Conservation (phyloP, 176 grass and related monocot genomes). For the Hordeum marinum region DNA sequence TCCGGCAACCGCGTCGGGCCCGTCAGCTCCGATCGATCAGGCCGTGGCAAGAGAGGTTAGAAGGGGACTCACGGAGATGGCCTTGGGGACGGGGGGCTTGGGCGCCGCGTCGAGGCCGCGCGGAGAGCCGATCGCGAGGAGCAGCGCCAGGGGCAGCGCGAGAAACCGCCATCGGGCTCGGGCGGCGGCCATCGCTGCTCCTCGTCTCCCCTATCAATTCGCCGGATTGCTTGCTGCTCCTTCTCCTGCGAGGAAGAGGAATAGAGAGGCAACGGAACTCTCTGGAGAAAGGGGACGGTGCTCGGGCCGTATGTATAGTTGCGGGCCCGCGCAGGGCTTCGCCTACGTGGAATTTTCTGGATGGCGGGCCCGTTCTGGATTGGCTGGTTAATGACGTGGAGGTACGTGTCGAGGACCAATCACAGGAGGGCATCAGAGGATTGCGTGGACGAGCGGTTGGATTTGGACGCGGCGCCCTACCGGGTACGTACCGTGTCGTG, state of each 20-base stretch:
- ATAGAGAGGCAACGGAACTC: background rate
- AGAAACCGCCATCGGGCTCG: constrained; percentile 42
- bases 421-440: constrained; percentile 9
- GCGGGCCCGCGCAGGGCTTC: background rate
- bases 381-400: background rate
- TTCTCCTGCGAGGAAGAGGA: background rate
- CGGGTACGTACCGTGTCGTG: background rate
- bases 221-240: background rate
- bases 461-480: too few relatives aligned
- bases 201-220: background rate
- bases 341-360: constrained; percentile 2
- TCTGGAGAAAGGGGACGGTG: background rate
- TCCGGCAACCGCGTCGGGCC: background rate
- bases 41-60: background rate
- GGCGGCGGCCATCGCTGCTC: constrained; percentile 32
- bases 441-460: constrained; percentile 16
- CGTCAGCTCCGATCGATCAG: background rate
- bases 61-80: constrained; percentile 53
- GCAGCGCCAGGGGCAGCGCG: constrained; percentile 24
- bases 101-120: constrained; percentile 29
- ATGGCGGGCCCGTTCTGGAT: background rate
- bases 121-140: constrained; percentile 29
- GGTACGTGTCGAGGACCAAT: constrained; percentile 42
- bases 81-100: constrained; percentile 46
- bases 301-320: background rate